Evolutionary conservation across 1,284 basidiomycete species (phyloP).

Genomic region (Trametes polyzona): DNA sequence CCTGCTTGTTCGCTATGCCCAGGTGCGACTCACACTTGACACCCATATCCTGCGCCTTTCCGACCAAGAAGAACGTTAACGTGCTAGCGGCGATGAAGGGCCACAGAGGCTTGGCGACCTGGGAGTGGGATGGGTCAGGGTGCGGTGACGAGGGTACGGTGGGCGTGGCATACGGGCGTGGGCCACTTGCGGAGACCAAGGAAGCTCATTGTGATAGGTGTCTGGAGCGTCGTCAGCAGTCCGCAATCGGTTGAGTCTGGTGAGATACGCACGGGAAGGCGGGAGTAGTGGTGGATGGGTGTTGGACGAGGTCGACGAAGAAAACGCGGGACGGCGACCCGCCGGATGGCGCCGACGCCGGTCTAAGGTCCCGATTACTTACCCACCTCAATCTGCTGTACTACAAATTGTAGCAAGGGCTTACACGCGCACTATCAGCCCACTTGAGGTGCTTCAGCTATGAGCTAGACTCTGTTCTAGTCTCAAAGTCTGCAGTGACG

Average conservation of each 20-base stretch:
- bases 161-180: conserved; percentile 59
- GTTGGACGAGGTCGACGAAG: conserved; percentile 12
- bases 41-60: conserved; percentile 63
- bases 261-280: conserved; percentile 9
- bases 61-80: conserved; percentile 68
- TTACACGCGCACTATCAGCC: too few relatives aligned
- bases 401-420: too few relatives aligned
- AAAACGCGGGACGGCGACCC: conserved; percentile 16
- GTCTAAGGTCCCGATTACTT: not conserved
- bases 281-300: conserved; percentile 11
- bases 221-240: not conserved
- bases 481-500: too few relatives aligned
- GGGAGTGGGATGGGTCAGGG: not conserved
- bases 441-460: too few relatives aligned
- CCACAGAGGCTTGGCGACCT: conserved; percentile 76
- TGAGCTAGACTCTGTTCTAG: too few relatives aligned
- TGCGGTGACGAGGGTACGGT: not conserved
- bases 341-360: conserved; percentile 12
- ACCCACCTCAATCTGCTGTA: too few relatives aligned
- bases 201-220: conserved; percentile 59
- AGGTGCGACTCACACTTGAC: conserved; percentile 62
- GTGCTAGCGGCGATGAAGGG: conserved; percentile 71
- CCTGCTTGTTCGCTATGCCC: not conserved
- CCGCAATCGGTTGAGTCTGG: too few relatives aligned
- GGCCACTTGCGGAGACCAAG: conserved; percentile 80